Evolutionary conservation across 768 basidiomycete genomes (phyloP).

Genomic region (Lentinula sp.): DNA sequence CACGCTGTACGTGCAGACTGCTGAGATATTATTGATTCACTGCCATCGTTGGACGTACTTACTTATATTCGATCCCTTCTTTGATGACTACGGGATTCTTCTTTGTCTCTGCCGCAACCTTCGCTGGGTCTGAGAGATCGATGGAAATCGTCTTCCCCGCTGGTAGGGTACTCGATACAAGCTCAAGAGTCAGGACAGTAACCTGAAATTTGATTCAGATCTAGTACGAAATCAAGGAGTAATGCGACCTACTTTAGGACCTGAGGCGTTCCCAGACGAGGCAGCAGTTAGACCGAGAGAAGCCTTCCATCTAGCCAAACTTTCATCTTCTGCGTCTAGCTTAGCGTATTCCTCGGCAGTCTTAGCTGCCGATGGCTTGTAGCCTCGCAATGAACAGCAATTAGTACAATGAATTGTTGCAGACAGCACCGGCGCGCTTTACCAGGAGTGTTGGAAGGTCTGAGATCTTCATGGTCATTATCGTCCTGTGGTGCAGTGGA

Average conservation of each 20-base stretch:
- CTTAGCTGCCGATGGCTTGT: slow-evolving; percentile 67
- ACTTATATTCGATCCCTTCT: slow-evolving; percentile 87
- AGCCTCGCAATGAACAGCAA: slow-evolving; percentile 39
- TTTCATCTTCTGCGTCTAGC: slow-evolving; percentile 88
- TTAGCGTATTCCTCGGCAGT: slow-evolving; percentile 65
- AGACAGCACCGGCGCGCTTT: neutral
- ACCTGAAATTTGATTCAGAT: slow-evolving; percentile 38
- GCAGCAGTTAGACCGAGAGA: slow-evolving; percentile 78
- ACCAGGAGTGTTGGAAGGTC: slow-evolving; percentile 67
- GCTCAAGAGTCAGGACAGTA: slow-evolving; percentile 68
- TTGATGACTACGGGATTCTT: slow-evolving; percentile 77
- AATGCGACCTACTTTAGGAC: slow-evolving; percentile 55
- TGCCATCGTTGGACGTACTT: slow-evolving; percentile 42
- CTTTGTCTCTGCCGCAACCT: slow-evolving; percentile 47
- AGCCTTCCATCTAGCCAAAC: slow-evolving; percentile 93
- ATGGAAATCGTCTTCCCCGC: slow-evolving; percentile 57
- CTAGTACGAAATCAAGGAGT: neutral
- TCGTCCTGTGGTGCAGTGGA: slow-evolving; percentile 36
- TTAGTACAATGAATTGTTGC: neutral
- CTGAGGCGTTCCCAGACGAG: slow-evolving; percentile 29
- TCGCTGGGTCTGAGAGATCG: slow-evolving; percentile 49
- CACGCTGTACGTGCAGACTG: slow-evolving; percentile 39
- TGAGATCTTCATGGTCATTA: slow-evolving; percentile 67
- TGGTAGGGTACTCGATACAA: slow-evolving; percentile 64
- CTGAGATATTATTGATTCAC: neutral